Evolutionary conservation across 1,139 yeast genomes (phyloP), one percentile per base, ranked within the genome.

Genomic region (Petasospora fabianii): DNA sequence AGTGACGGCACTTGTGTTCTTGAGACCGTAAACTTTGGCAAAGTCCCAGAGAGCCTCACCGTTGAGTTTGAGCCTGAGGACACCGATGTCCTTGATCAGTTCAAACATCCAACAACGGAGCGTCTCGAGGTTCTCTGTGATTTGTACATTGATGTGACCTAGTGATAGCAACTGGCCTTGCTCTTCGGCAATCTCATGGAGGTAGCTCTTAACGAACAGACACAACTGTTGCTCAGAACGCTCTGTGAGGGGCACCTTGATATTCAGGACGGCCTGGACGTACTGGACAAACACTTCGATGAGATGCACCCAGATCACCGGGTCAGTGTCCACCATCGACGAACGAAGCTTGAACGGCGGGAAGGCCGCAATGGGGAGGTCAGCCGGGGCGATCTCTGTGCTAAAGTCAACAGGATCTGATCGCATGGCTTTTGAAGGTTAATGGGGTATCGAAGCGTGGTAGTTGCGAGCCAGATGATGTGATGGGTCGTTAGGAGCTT

Each of bases 291-390:
- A 84, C 5, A 76, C 75, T 47, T 80, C 84, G 13, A 83, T 61
- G 22, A 81, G 61, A 57, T 82, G 87, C 3, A 73, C 82, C 88
- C 90, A 84, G 10, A 84, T 83, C 24, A 84, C 88, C 0, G 94
- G 94, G 55, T 84, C 94, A 50, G 77, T 82, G 53, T 84, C 92
- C 9, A 82, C 80, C 52, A 84, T 65, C 9, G 86, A 78, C 0
- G 90, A 83, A 29, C 92, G 65, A 24, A 84, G 68, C 46, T 74
- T 72, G 61, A 83, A 82, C 1, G 88, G 88, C 3, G 92, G 92
- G 44, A 76, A 84, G 29, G 75, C 73, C 6, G 85, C 84, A 12
- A 83, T 75, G 1, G 86, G 86, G 11, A 79, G 62, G 30, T 62
- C 62, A 14, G 36, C n/a, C 11, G 39, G 34, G 6, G 24, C n/a